Conservation (phyloP, 768 basidiomycete species). For the Mycena chlorophos region DNA sequence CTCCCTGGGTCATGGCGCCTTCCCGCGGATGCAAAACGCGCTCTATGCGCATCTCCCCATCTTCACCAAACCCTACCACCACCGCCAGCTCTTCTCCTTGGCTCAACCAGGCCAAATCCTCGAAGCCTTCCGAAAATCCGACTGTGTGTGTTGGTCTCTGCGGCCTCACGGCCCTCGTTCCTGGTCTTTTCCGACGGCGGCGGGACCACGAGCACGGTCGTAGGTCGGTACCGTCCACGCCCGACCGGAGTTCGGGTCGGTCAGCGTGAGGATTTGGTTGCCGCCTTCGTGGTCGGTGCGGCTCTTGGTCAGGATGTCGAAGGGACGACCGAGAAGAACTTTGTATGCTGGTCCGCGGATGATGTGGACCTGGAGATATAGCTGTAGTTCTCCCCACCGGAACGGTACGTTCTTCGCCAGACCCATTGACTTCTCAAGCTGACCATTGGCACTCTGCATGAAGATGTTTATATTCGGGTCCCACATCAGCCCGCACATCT, state of each 20-base stretch:
- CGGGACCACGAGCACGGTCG: constrained; percentile 3
- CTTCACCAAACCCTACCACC: constrained; percentile 6
- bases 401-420: constrained; percentile 31
- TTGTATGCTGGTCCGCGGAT: constrained; percentile 27
- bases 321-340: constrained; percentile 31
- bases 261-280: constrained; percentile 24
- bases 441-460: constrained; percentile 30
- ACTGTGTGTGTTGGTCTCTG: too few relatives aligned
- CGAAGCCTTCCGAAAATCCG: too few relatives aligned
- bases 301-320: constrained; percentile 29
- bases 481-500: constrained; percentile 15
- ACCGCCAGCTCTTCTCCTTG: constrained; percentile 16
- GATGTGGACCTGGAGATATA: constrained; percentile 32
- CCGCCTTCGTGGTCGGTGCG: constrained; percentile 20
- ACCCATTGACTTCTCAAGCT: constrained; percentile 27
- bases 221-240: constrained; percentile 11
- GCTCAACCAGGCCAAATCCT: constrained; percentile 4
- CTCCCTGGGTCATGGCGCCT: constrained; percentile 4
- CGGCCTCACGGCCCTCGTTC: too few relatives aligned
- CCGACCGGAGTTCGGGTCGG: constrained; percentile 25
- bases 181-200: too few relatives aligned
- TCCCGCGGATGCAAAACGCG: constrained; percentile 10
- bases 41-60: constrained; percentile 6
- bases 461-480: constrained; percentile 23
- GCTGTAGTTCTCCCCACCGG: constrained; percentile 20